Conservation (phyloP, 2,329 filamentous ascomycete species). For the Fusarium kyushuense region DNA sequence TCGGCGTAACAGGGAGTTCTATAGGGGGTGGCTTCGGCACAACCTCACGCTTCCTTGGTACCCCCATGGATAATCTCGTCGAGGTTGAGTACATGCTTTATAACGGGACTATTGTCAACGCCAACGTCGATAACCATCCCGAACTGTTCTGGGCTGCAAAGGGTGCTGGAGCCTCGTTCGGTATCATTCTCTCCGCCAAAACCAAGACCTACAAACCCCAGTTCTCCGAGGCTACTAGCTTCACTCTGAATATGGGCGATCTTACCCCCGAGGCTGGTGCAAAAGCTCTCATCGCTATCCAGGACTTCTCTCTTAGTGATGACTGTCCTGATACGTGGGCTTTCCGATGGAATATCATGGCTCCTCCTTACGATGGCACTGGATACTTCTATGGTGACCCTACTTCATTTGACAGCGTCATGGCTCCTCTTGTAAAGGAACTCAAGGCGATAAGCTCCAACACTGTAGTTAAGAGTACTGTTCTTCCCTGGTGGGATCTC, state of each 20-base stretch:
- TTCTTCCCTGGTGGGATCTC: conserved; percentile 43
- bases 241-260: conserved; percentile 36
- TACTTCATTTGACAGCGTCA: conserved; percentile 28
- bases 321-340: conserved; percentile 41
- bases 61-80: conserved; percentile 42
- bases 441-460: conserved; percentile 30
- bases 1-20: conserved; percentile 41
- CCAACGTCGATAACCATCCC: conserved; percentile 33
- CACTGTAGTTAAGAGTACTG: conserved; percentile 29
- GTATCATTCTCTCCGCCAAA: conserved; percentile 43
- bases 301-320: conserved; percentile 34
- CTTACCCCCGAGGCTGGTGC: conserved; percentile 29
- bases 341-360: conserved; percentile 40
- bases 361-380: conserved; percentile 23
- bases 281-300: conserved; percentile 40
- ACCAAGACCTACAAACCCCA: conserved; percentile 43
- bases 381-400: conserved; percentile 48
- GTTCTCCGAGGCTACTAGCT: conserved; percentile 39
- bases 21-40: conserved; percentile 43
- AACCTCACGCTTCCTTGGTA: conserved; percentile 37
- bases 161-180: conserved; percentile 42
- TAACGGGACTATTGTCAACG: conserved; percentile 44
- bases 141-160: conserved; percentile 45
- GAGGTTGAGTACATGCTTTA: conserved; percentile 44
- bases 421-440: conserved; percentile 28